Percentiles rank a stretch among this genome's conserved stretches.
These are phyloP conservation scores for Malassezia japonica DNA, from an alignment of 1,284 basidiomycete genomes.

Conservation along the genomic window DNA sequence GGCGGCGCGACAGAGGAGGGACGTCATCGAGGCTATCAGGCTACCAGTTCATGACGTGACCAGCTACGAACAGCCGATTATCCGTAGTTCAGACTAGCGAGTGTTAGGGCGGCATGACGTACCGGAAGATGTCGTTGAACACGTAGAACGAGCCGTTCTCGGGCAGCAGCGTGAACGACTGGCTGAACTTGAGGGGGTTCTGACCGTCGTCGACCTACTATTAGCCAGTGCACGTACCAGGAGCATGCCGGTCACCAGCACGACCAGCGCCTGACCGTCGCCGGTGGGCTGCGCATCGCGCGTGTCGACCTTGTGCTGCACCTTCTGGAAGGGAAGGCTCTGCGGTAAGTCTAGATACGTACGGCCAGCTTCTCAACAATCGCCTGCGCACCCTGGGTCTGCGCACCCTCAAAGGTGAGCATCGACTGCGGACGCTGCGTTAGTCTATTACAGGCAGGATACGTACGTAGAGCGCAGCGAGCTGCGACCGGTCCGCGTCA, in stretches of 20 bases:
- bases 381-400: constrained; percentile 55
- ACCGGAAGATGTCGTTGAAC: constrained; percentile 52
- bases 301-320: constrained; percentile 73
- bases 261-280: constrained; percentile 61
- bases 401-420: constrained; percentile 73
- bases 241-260: constrained; percentile 78
- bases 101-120: constrained; percentile 4
- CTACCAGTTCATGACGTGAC: too few relatives aligned
- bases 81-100: constrained; percentile 34
- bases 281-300: constrained; percentile 81
- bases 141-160: constrained; percentile 74
- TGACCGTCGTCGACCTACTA: constrained; percentile 25
- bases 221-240: constrained; percentile 37
- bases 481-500: constrained; percentile 55
- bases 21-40: neutral
- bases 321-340: constrained; percentile 70
- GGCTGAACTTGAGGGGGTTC: constrained; percentile 29
- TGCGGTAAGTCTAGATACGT: constrained; percentile 46
- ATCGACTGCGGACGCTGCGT: constrained; percentile 70
- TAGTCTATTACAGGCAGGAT: neutral
- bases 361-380: constrained; percentile 70
- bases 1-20: too few relatives aligned
- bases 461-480: constrained; percentile 66
- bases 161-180: constrained; percentile 72
- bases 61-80: too few relatives aligned